Base-by-base conservation (phyloP, 2,329 filamentous ascomycete species). In the Tolypocladium amazonense region DNA sequence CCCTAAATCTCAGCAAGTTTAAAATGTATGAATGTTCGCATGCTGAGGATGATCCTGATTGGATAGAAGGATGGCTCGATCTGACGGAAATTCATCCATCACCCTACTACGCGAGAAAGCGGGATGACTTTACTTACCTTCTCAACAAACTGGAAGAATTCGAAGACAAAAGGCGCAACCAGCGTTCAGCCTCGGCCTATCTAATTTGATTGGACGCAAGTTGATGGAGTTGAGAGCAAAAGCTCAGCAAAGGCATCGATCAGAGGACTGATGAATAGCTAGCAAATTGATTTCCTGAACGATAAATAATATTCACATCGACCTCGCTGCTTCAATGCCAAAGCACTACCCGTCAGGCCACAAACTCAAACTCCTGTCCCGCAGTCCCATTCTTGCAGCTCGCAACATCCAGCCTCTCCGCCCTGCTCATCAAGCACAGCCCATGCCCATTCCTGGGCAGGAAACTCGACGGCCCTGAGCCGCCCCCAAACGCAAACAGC, bases 401-500 rank as follows among this genome's bases (percentile, higher is more conserved):
- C 15, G 47, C 47, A 20, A 52, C 27, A n/a, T 52, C 47, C 47
- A 52, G 47, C 25, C 2, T 33, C 15, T 5, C 25, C 12, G 7
- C 54, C 23, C 15, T 56, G 33, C 54, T 39, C 23, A 15, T n/a
- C 23, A 83, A 67, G 62, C 81, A 83, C n/a, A 75, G 76, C 12
- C 75, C 75, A 1, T 65, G 61, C n/a, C 72, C 70, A 61, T 81
- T 82, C 56, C 69, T 61, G 0, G 81, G 80, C n/a, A 72, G 67
- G 2, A 84, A 65, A 1, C 74, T 65, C 23, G 80, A 67, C 0
- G 79, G 73, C 0, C 75, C 77, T 20, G 72, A 66, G 9, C 69
- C 69, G 25, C 75, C 76, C 33, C 74, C 71, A 60, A 81, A 80
- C 15, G 72, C 68, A 62, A 83, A 83, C 2, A 81, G 70, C 67